Evolutionary conservation across 2,329 filamentous ascomycete species (phyloP).

Genomic region (Pseudonectria foliicola): DNA sequence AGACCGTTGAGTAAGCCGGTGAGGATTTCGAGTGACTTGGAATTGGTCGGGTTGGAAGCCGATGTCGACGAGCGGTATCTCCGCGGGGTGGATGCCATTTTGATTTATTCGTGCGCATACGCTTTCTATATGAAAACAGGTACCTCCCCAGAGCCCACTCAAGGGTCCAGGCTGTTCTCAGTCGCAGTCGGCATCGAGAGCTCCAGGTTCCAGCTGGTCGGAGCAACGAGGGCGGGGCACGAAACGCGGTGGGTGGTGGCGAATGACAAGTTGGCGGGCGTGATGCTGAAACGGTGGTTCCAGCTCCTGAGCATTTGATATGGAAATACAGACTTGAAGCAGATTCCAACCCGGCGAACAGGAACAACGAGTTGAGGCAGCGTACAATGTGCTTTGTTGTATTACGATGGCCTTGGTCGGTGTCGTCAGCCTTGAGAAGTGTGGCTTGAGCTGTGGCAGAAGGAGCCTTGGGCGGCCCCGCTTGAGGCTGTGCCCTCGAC

Average conservation of each 20-base stretch:
- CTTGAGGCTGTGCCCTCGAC: too few species aligned
- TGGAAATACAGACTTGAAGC: too few species aligned
- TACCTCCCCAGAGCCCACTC: slow-evolving; percentile 27
- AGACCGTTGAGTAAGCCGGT: slow-evolving; percentile 46
- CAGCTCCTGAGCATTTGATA: too few species aligned
- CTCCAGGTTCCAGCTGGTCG: slow-evolving; percentile 13
- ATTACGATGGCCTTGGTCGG: background rate
- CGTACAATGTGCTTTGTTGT: too few species aligned
- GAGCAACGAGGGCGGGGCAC: slow-evolving; percentile 22
- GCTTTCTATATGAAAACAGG: slow-evolving; percentile 20
- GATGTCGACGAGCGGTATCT: slow-evolving; percentile 60
- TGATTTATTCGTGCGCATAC: slow-evolving; percentile 18
- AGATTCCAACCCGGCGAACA: too few species aligned
- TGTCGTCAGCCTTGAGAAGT: slow-evolving; percentile 1
- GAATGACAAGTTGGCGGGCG: too few species aligned
- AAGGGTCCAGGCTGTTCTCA: slow-evolving; percentile 29
- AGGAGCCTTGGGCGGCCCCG: background rate
- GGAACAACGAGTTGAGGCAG: too few species aligned
- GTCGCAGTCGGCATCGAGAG: slow-evolving; percentile 29
- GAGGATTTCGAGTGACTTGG: slow-evolving; percentile 55
- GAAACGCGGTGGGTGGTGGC: slow-evolving; percentile 5
- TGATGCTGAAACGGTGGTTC: too few species aligned
- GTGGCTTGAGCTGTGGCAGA: background rate
- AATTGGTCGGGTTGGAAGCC: slow-evolving; percentile 48
- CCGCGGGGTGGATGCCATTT: slow-evolving; percentile 46